Evolutionary conservation across 2,329 filamentous ascomycete genomes (phyloP), one percentile per base, ranked within the genome.

Genomic region (Monilinia polystroma): DNA sequence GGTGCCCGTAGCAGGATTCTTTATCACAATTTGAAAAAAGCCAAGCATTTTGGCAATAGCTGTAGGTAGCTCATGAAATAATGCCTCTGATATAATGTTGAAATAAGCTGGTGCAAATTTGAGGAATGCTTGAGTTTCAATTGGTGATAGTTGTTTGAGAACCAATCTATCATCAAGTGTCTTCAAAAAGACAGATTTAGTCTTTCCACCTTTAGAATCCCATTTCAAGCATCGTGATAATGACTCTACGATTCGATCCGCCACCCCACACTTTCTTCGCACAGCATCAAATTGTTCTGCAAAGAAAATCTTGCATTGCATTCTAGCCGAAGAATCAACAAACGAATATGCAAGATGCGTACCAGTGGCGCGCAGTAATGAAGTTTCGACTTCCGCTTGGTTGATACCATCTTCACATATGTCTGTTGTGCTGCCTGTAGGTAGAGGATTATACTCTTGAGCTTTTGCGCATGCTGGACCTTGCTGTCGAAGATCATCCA

Each of bases 11-110:
- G 86, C 83, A 0, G 95, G 92, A 73, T 98, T 98, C 80, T 96
- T 97, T 80, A 99, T 97, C 71, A 94, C 90, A 59, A 99, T 90
- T 74, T 98, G 94, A 80, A 97, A 99, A 77, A 99, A 96, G 0
- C 95, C 95, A 64, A 99, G 87, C 95, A 99, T 99, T 81, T 99
- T 99, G 41, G 95, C 95, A 75, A 99, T 99, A 53, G 97, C 95
- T 1, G 92, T 96, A 0, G 95, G 95, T 2, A 99, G 83, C 72
- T 94, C 93, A 74, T 97, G 93, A 80, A 99, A 99, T 20, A 99
- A 83, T 8, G 93, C 93, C 76, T 98, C 92, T 16, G 93, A 92
- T 89, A 98, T 98, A 76, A 99, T 96, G 73, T 89, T 90, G 77
- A 99, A 99, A 80, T 99, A 99, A 49, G 94, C 93, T 1, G 95